Percentiles rank a stretch among this genome's conserved stretches.
Evolutionary conservation across 1,284 basidiomycete species (phyloP).

Genomic region (Inonotus hispidus): DNA sequence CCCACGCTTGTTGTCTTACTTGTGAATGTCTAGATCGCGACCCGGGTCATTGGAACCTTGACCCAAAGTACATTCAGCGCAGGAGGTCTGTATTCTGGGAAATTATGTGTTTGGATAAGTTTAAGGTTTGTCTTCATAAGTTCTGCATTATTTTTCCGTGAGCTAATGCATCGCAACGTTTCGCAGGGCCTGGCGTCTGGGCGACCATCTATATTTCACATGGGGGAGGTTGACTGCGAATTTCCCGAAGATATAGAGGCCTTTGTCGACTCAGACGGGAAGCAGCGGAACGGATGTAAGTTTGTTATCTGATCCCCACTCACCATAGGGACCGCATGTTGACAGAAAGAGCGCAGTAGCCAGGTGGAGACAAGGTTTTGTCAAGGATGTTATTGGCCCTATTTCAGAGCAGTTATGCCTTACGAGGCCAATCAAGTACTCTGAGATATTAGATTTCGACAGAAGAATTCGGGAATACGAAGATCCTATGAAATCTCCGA

Average conservation of each 20-base stretch:
- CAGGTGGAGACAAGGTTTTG: constrained; percentile 9
- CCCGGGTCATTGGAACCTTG: constrained; percentile 25
- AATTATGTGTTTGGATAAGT: constrained; percentile 18
- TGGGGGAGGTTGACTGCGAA: constrained; percentile 11
- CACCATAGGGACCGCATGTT: background rate
- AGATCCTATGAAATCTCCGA: background rate
- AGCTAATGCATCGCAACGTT: background rate
- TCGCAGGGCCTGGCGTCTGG: constrained; percentile 6
- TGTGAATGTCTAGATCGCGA: constrained; percentile 24
- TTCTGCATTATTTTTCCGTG: background rate
- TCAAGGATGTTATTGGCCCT: constrained; percentile 5
- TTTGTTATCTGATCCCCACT: background rate
- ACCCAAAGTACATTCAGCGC: constrained; percentile 21
- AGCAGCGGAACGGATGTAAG: constrained; percentile 1
- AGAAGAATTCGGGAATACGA: constrained; percentile 15
- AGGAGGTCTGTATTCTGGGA: constrained; percentile 27
- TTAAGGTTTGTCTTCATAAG: constrained; percentile 14
- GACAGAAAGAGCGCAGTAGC: background rate
- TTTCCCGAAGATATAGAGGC: constrained; percentile 12
- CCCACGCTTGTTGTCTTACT: background rate
- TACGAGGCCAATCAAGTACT: constrained; percentile 12
- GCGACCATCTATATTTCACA: constrained; percentile 12
- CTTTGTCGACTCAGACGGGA: background rate
- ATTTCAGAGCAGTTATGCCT: constrained; percentile 9
- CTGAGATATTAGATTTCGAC: constrained; percentile 18